phyloP scores from a whole-genome alignment of 148 eudicot genomes.

The Rhododendron mucronatum region DNA sequence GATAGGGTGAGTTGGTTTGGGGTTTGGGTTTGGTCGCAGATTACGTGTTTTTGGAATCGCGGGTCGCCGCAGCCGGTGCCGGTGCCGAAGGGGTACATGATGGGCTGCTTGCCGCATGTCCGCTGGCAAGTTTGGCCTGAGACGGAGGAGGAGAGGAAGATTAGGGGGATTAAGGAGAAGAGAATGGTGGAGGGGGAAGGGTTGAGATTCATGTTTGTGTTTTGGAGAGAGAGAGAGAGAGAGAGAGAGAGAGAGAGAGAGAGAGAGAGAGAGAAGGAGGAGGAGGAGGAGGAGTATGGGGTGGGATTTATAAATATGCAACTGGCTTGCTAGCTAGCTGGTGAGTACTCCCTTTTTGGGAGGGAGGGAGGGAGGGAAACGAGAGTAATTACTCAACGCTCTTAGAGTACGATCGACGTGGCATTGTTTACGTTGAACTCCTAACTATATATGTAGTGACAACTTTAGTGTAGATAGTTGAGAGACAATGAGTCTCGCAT shows the following conservation, averaged over 20 bases:
- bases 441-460: no score
- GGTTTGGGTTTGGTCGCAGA: constrained; percentile 34
- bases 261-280: background rate
- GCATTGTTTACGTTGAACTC: no score
- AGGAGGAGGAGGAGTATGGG: constrained; percentile 2
- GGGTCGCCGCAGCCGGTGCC: constrained; percentile 81
- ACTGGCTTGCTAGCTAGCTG: background rate
- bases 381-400: background rate
- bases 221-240: background rate
- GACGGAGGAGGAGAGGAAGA: constrained; percentile 23
- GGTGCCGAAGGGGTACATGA: constrained; percentile 79
- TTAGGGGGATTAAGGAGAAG: constrained; percentile 21
- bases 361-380: background rate
- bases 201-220: constrained; percentile 21
- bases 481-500: no score
- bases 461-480: no score
- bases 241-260: background rate
- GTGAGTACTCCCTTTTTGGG: background rate
- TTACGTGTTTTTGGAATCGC: constrained; percentile 50
- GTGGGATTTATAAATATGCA: background rate
- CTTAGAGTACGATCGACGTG: no score
- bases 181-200: constrained; percentile 11
- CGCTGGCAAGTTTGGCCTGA: constrained; percentile 65
- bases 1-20: constrained; percentile 45
- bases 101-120: constrained; percentile 55